Conservation (phyloP, 257 asterid genomes). For the Solanum infundibuliforme region DNA sequence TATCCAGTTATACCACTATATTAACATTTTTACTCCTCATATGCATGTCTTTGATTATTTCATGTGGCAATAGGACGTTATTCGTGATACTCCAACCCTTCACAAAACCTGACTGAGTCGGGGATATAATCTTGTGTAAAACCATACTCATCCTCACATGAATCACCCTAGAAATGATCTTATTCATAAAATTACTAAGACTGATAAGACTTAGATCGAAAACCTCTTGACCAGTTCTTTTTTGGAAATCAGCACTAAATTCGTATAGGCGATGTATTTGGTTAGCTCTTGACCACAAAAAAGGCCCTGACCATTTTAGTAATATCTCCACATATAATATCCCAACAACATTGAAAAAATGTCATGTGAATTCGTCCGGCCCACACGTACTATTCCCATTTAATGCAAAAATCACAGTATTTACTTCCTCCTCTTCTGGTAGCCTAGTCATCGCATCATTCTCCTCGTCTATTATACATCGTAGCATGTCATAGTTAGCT, state of each 20-base stretch:
- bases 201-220: too few relatives aligned
- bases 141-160: background rate
- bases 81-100: fast-evolving
- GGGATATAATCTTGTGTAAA: background rate
- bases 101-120: background rate
- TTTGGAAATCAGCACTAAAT: too few relatives aligned
- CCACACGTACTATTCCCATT: too few relatives aligned
- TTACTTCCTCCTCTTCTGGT: too few relatives aligned
- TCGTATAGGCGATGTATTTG: too few relatives aligned
- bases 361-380: fast-evolving
- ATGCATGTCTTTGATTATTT: too few relatives aligned
- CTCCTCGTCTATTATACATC: too few relatives aligned
- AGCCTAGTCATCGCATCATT: background rate
- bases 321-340: background rate
- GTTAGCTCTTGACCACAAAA: background rate
- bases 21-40: background rate
- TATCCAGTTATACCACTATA: background rate
- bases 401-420: too few relatives aligned
- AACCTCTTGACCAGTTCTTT: too few relatives aligned
- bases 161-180: background rate
- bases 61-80: background rate
- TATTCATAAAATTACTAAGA: too few relatives aligned
- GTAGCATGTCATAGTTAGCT: too few relatives aligned
- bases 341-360: background rate
- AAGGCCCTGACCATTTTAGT: background rate